These are phyloP conservation scores for Triglochin maritima DNA, from an alignment of 106 monocot species.

Conservation along the genomic window DNA sequence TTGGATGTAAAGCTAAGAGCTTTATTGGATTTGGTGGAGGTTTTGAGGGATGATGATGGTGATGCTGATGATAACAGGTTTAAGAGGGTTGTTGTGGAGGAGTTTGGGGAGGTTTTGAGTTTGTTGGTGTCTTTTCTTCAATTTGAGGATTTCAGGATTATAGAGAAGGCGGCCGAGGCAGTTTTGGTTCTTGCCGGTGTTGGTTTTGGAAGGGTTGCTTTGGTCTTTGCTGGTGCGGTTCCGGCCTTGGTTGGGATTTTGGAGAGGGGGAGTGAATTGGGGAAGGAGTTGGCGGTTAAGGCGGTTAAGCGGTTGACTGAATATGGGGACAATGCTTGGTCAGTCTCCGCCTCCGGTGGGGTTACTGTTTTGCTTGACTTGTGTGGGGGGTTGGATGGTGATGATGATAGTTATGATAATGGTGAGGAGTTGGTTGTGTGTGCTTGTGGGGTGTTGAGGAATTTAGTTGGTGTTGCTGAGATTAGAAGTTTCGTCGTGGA, in stretches of 20 bases:
- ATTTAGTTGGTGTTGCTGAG: conserved; percentile 34
- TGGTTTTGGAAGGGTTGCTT: conserved; percentile 15
- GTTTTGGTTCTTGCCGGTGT: conserved; percentile 10
- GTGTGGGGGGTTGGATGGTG: conserved; percentile 3
- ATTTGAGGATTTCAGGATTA: conserved; percentile 1
- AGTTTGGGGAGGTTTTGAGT: conserved; percentile 11
- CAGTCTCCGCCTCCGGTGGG: conserved; percentile 60
- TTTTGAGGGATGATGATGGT: conserved; percentile 30
- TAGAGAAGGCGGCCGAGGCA: conserved; percentile 16
- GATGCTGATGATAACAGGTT: conserved; percentile 40
- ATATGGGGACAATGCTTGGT: conserved; percentile 56
- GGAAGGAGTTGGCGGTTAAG: conserved; percentile 25
- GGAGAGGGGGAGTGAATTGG: conserved; percentile 14
- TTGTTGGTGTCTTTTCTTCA: too few relatives aligned
- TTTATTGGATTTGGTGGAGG: conserved; percentile 15
- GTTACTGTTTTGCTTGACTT: conserved; percentile 36
- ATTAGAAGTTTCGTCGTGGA: conserved; percentile 60
- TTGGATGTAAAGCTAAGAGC: conserved; percentile 18
- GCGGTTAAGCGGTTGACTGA: conserved; percentile 38
- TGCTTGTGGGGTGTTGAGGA: conserved; percentile 28
- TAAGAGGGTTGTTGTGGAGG: conserved; percentile 17
- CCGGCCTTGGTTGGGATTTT: conserved; percentile 15
- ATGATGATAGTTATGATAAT: neutral
- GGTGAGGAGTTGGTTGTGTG: conserved; percentile 10
- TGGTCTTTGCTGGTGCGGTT: conserved; percentile 21